These are phyloP conservation scores for Phalaenopsis aphrodite DNA, from an alignment of 106 monocot genomes.

Conservation along the genomic window DNA sequence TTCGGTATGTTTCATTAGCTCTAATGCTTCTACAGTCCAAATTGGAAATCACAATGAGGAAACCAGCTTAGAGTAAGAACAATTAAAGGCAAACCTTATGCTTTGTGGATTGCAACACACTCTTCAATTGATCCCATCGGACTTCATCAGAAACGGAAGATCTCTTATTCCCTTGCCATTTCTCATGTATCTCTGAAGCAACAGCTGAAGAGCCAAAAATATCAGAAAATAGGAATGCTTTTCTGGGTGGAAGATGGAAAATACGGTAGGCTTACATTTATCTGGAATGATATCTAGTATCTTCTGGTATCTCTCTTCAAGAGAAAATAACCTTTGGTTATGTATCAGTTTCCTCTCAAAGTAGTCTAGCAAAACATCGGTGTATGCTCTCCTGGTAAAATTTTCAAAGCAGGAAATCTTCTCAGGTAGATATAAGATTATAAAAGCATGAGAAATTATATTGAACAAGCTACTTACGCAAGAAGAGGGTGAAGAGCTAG, in stretches of 20 bases:
- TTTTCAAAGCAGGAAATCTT: neutral
- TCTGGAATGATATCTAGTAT: conserved; percentile 82
- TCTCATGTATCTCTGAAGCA: conserved; percentile 59
- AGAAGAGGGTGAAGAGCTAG: conserved; percentile 84
- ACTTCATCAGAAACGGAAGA: conserved; percentile 53
- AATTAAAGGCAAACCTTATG: conserved; percentile 48
- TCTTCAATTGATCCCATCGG: conserved; percentile 88
- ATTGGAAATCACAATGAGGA: neutral
- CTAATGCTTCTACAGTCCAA: neutral
- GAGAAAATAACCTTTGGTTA: conserved; percentile 52
- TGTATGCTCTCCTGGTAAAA: conserved; percentile 62
- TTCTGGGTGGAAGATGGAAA: neutral
- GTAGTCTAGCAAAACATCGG: conserved; percentile 51
- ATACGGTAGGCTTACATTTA: conserved; percentile 50
- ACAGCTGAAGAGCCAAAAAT: conserved; percentile 39
- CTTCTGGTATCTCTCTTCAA: conserved; percentile 67
- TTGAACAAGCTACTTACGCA: conserved; percentile 41
- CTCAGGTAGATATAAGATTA: neutral
- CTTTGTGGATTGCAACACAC: conserved; percentile 75
- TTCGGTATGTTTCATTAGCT: neutral
- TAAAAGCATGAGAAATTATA: neutral
- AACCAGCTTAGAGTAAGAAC: neutral
- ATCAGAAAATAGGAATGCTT: neutral
- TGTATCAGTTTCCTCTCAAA: conserved; percentile 72
- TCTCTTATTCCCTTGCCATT: conserved; percentile 73